Base-by-base conservation (phyloP, 192 early-diverging fungal species). In the Pilaira anomala region DNA sequence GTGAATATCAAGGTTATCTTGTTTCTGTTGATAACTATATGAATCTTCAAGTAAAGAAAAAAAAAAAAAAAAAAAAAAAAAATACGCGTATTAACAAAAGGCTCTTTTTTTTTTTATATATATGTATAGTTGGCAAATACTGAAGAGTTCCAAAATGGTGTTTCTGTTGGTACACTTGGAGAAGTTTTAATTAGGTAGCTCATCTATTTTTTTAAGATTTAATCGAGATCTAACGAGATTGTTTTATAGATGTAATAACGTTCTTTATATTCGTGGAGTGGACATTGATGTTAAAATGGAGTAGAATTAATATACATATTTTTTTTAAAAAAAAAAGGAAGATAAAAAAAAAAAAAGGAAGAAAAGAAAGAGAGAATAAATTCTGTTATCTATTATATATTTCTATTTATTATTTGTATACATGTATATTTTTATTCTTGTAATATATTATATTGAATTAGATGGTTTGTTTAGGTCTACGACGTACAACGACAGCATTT, bases 11-110 rank as follows among this genome's bases (percentile, higher is more conserved):
- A 70, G 97, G 94, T 5, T 81, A 84, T 62, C 76, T 99, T 50
- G 78, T 84, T 24, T 92, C 93, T 11, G 88, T 95, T 7, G 96
- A 99, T 78, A 89, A 88, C 29, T 97, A 99, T 76, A 98, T 99
- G 96, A 99, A 99, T 80, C 71, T 98, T 26, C 88, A 90, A 83
- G 91, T 93, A 79, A 16, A 40, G 7, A 14, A 13, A 9, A 25
- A 36, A 48, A 22, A 21, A 45, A 21, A 26, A 7, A 49, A 63
- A 24, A 11, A 54, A 24, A 29, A 40, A 26, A 63, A 49, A 41
- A 9, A 33, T 24, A 54, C 39, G 36, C 36, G 22, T 30, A 28
- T 1, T 39, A 18, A n/a, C 13, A 29, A 3, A 24, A 14, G 22
- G 21, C 7, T 7, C 9, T 51, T 21, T 18, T 66, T 56, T 58